Percentiles rank a stretch among this genome's conserved stretches.
phyloP scores from a whole-genome alignment of 192 early-diverging fungal species.

The Podila verticillata region DNA sequence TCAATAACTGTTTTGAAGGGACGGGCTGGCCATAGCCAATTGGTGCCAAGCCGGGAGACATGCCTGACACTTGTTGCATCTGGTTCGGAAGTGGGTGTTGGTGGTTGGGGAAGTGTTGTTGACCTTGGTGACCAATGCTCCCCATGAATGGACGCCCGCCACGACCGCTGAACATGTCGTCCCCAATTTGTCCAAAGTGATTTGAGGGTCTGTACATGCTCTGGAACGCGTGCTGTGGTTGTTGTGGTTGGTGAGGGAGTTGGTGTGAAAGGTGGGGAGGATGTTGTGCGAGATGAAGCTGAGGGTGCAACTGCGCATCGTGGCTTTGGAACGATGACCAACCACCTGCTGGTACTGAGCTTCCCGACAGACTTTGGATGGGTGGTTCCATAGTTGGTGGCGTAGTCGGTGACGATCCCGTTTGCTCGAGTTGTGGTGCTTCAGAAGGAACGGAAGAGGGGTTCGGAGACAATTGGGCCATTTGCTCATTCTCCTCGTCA shows the following conservation, averaged over 20 bases:
- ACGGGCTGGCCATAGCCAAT: constrained; percentile 36
- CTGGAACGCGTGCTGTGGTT: not conserved
- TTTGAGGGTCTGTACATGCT: constrained; percentile 18
- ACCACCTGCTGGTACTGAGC: no score
- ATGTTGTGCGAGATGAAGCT: not conserved
- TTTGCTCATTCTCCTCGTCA: not conserved
- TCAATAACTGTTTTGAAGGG: constrained; percentile 20
- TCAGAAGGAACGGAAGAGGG: no score
- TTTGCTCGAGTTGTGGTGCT: no score
- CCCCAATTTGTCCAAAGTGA: constrained; percentile 35
- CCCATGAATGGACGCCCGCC: constrained; percentile 17
- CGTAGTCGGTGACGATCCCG: not conserved
- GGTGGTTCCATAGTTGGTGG: not conserved
- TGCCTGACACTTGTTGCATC: constrained; percentile 14
- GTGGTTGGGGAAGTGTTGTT: constrained; percentile 11
- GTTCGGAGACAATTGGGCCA: no score
- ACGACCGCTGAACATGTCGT: constrained; percentile 14
- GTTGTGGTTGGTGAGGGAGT: not conserved
- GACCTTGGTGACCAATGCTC: constrained; percentile 8
- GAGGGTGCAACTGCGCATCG: no score
- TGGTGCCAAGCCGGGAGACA: constrained; percentile 37
- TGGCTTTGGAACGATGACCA: no score
- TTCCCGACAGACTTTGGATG: no score
- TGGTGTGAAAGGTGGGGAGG: not conserved
- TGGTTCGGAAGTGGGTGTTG: constrained; percentile 14